Base-by-base conservation (phyloP, 2,329 filamentous ascomycete species). In the Colletotrichum limetticola region DNA sequence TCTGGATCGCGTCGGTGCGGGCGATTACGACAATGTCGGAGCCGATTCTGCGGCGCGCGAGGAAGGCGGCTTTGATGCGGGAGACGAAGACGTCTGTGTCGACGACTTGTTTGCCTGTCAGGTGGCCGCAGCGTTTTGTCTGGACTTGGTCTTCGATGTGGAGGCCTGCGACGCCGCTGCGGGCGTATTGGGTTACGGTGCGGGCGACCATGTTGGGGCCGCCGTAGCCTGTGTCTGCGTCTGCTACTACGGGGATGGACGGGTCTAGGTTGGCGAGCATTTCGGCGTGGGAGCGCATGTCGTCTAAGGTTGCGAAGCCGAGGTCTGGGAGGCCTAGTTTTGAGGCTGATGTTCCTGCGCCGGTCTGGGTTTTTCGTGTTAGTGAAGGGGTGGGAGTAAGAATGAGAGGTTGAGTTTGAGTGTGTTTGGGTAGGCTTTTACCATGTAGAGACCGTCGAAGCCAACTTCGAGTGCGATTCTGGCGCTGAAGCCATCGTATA, bases 401-500 rank as follows among this genome's bases (percentile, higher is more conserved):
- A 28, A 4, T 42, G 24, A 14, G 19, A 26, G 22, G 24, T 4
- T 49, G 42, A n/a, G 19, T 49, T 5, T 19, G 37, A 6, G 5
- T 42, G 37, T 42, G 6, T 14, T 9, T 4, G 4, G 14, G 42
- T 49, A 19, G 2, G 11, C 72, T 84, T 56, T 57, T 81, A 91
- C 91, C 91, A 93, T 93, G 82, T 93, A 93, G 52, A 93, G 79
- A 68, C 85, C 87, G 59, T 92, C 87, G 72, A 92, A 92, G 5
- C 91, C 91, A n/a, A 89, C 84, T 55, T 86, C 83, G 26, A 92
- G 83, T 1, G 91, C 91, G 69, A 93, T 87, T 1, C 91, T 85
- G 0, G 91, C 91, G 2, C 90, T 90, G 67, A 92, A 86, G 14
- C 91, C 91, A 83, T 94, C 91, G 77, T 92, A 92, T 2, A 93